A percentile compares a stretch with the other conserved stretches of the same genome.
Conservation (phyloP, 2,329 filamentous ascomycete species). For the Dryadomyces quercivorus region DNA sequence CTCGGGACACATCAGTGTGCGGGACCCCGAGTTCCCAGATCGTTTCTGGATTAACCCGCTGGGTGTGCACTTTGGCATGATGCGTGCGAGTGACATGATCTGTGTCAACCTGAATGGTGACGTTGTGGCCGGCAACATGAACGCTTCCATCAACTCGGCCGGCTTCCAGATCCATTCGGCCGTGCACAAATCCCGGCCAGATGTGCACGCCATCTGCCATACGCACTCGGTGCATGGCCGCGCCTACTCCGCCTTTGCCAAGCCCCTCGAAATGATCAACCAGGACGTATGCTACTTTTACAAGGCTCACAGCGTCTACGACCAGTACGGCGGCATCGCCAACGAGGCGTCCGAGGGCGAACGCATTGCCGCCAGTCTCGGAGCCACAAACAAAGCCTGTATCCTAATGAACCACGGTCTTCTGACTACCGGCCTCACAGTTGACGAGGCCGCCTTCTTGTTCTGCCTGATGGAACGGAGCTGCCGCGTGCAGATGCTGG, state of each 20-base stretch:
- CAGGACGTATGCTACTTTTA: constrained; percentile 44
- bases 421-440: constrained; percentile 45
- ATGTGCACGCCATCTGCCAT: constrained; percentile 46
- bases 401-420: constrained; percentile 51
- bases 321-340: constrained; percentile 48
- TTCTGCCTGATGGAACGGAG: constrained; percentile 52
- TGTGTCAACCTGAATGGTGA: constrained; percentile 41
- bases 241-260: constrained; percentile 43
- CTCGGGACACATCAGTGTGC: constrained; percentile 47
- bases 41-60: constrained; percentile 53
- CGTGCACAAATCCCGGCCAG: constrained; percentile 41
- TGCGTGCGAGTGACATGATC: constrained; percentile 46
- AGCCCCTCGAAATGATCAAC: constrained; percentile 47
- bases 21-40: constrained; percentile 42
- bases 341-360: constrained; percentile 42
- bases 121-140: constrained; percentile 38
- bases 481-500: constrained; percentile 51
- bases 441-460: constrained; percentile 51
- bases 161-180: constrained; percentile 48
- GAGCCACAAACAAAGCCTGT: constrained; percentile 34
- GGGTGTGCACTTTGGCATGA: constrained; percentile 41
- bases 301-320: constrained; percentile 42
- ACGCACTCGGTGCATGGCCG: constrained; percentile 42
- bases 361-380: constrained; percentile 30
- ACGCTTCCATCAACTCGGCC: constrained; percentile 36